A percentile compares a stretch with the other conserved stretches of the same genome.
These are phyloP conservation scores for Mytilinidion resinicola DNA, from an alignment of 495 filamentous ascomycete species.

Conservation along the genomic window DNA sequence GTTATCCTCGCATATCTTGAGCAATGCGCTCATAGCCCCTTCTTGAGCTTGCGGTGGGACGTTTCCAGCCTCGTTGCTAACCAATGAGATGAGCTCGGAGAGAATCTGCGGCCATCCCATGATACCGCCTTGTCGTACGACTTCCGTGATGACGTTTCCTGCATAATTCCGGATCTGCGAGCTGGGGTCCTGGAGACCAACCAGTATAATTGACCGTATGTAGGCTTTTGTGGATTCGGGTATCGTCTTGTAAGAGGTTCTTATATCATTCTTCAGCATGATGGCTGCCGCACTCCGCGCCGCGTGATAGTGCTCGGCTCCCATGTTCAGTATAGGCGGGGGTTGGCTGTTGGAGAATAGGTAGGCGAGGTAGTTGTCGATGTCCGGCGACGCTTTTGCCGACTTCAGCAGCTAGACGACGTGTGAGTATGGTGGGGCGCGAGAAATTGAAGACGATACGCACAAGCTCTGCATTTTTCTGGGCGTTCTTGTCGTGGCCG, in stretches of 20 bases:
- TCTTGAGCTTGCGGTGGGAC: conserved; percentile 69
- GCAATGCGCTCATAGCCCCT: conserved; percentile 84
- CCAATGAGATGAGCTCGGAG: conserved; percentile 67
- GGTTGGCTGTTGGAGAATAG: conserved; percentile 67
- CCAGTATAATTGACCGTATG: conserved; percentile 68
- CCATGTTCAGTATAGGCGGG: conserved; percentile 52
- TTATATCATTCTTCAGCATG: conserved; percentile 92
- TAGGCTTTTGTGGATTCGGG: conserved; percentile 61
- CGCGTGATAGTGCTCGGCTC: conserved; percentile 55
- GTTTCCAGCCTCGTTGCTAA: conserved; percentile 65
- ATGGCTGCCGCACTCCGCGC: conserved; percentile 82
- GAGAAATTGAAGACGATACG: conserved; percentile 33
- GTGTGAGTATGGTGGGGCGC: background rate
- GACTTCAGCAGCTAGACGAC: conserved; percentile 77
- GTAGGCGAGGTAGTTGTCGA: conserved; percentile 94
- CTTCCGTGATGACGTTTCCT: conserved; percentile 92
- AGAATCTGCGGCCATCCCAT: conserved; percentile 87
- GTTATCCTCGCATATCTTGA: conserved; percentile 96
- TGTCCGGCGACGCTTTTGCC: conserved; percentile 84
- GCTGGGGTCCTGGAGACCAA: conserved; percentile 74
- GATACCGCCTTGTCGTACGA: conserved; percentile 77
- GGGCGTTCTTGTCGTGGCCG: conserved; percentile 64
- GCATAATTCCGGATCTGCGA: conserved; percentile 78
- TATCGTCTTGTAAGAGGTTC: conserved; percentile 61
- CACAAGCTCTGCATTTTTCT: conserved; percentile 73